Percentiles rank a stretch among this genome's conserved stretches.
These are phyloP conservation scores for Calocybe gangraenosa DNA, from an alignment of 768 basidiomycete genomes.

Conservation along the genomic window DNA sequence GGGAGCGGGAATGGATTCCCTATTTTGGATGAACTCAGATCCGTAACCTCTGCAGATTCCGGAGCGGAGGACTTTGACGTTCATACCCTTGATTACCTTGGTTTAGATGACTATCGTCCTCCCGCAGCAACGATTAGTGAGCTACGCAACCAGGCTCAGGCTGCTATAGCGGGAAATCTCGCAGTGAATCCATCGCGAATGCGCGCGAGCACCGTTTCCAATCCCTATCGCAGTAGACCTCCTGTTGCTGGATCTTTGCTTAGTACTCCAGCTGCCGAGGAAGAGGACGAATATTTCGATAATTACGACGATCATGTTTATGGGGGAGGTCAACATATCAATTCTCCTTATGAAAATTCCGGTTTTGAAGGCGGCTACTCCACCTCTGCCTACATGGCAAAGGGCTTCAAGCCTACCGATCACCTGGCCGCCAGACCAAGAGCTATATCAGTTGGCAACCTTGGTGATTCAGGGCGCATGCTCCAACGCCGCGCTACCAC, in stretches of 20 bases:
- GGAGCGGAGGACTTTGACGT: constrained; percentile 86
- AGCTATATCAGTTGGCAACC: constrained; percentile 84
- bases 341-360: constrained; percentile 55
- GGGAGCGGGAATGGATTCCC: constrained; percentile 54
- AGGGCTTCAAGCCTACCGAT: constrained; percentile 71
- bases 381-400: constrained; percentile 59
- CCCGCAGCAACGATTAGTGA: constrained; percentile 87
- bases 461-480: constrained; percentile 74
- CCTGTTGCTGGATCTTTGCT: constrained; percentile 58
- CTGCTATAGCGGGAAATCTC: constrained; percentile 82
- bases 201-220: constrained; percentile 90
- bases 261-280: constrained; percentile 63
- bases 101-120: constrained; percentile 80
- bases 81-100: constrained; percentile 94
- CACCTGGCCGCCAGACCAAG: constrained; percentile 70
- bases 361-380: constrained; percentile 47
- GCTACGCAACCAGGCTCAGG: constrained; percentile 84
- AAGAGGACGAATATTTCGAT: constrained; percentile 72
- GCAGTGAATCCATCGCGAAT: constrained; percentile 68
- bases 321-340: constrained; percentile 52
- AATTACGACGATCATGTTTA: constrained; percentile 49
- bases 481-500: constrained; percentile 63
- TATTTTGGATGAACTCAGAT: constrained; percentile 76
- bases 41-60: constrained; percentile 74
- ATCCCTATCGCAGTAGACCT: constrained; percentile 77